A percentile compares a stretch with the other conserved stretches of the same genome.
These are phyloP conservation scores for Acanthamoeba rhysodes DNA, from an alignment of 208 protist genomes.

Conservation along the genomic window DNA sequence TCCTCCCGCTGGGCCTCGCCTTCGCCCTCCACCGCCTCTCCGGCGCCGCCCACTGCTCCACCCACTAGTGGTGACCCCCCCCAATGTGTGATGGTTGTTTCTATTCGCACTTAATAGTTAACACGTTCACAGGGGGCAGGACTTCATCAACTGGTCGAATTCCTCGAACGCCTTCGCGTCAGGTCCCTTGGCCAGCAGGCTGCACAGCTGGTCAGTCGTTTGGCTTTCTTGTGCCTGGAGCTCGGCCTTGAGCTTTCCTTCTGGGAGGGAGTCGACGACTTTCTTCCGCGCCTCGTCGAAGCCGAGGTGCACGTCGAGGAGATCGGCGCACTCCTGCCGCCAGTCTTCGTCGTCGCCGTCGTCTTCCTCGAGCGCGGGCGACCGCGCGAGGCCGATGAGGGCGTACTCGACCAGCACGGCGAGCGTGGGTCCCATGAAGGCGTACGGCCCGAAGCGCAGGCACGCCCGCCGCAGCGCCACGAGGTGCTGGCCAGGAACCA, in stretches of 20 bases:
- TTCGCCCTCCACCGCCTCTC: background rate
- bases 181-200: too few relatives aligned
- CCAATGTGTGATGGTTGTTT: too few relatives aligned
- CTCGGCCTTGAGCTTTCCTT: background rate
- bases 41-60: too few relatives aligned
- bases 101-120: too few relatives aligned
- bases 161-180: too few relatives aligned
- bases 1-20: background rate
- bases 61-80: too few relatives aligned
- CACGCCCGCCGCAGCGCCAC: background rate
- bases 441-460: background rate
- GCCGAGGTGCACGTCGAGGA: background rate
- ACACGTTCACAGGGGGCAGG: too few relatives aligned
- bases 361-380: background rate
- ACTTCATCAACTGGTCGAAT: too few relatives aligned
- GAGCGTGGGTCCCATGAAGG: background rate
- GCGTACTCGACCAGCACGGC: background rate
- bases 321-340: background rate
- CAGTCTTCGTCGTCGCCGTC: background rate
- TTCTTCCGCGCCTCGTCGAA: background rate
- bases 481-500: background rate
- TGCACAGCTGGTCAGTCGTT: background rate
- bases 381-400: background rate
- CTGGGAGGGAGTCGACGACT: background rate
- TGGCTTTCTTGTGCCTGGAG: background rate